These are phyloP conservation scores for Aspergillus biplanus DNA, from an alignment of 495 filamentous ascomycete genomes.

Conservation along the genomic window DNA sequence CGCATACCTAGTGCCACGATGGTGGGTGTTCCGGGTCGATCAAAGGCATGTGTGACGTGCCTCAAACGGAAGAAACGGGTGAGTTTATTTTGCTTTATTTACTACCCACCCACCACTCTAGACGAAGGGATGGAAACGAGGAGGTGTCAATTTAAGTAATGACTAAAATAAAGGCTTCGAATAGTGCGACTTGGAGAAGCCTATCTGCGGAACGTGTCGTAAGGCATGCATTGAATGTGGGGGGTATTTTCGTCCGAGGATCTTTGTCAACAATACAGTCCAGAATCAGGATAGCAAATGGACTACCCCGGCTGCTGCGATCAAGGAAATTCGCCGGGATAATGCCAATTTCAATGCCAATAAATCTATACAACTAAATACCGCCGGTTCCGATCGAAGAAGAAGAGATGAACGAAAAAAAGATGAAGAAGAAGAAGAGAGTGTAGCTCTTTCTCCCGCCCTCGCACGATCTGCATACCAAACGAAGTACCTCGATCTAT, in stretches of 20 bases:
- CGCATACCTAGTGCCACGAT: not conserved
- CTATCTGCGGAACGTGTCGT: slow-evolving; percentile 17
- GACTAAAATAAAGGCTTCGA: not conserved
- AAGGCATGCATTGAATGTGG: slow-evolving; percentile 17
- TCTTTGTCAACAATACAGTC: slow-evolving; percentile 18
- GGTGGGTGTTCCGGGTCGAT: slow-evolving; percentile 20
- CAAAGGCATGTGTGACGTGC: slow-evolving; percentile 17
- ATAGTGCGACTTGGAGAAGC: slow-evolving; percentile 17
- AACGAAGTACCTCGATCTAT: slow-evolving; percentile 15
- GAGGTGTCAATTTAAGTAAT: no score
- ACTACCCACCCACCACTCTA: not conserved
- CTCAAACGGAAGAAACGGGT: slow-evolving; percentile 18
- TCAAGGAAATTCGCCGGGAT: no score
- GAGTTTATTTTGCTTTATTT: not conserved
- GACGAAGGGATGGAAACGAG: no score
- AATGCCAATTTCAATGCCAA: no score
- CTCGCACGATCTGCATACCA: slow-evolving; percentile 17
- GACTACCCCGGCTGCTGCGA: not conserved
- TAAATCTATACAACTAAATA: no score
- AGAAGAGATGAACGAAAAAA: not conserved
- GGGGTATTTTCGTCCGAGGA: slow-evolving; percentile 15
- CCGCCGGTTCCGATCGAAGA: no score
- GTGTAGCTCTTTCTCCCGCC: not conserved
- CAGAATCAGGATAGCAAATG: not conserved
- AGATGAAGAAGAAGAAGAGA: not conserved